Evolutionary conservation across 1,284 basidiomycete species (phyloP).

Genomic region (Anthracocystis setariae): DNA sequence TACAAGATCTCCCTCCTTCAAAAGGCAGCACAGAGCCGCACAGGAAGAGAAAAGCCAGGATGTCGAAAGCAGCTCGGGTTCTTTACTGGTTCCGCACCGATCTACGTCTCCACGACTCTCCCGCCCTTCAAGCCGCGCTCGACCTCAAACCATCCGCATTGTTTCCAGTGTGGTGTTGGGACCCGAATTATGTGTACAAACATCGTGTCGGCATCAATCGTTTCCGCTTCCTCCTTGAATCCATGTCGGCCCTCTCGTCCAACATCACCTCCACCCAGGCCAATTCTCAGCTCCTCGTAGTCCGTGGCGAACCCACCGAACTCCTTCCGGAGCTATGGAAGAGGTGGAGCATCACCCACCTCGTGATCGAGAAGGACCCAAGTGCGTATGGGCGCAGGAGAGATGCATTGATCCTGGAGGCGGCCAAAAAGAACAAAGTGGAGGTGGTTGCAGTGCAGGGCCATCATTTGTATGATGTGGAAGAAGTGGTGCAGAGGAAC

Average conservation of each 20-base stretch:
- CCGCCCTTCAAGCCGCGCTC: constrained; percentile 70
- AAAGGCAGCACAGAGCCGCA: background rate
- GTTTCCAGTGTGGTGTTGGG: constrained; percentile 70
- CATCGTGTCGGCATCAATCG: constrained; percentile 71
- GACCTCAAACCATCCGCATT: constrained; percentile 69
- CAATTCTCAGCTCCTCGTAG: constrained; percentile 70
- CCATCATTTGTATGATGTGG: constrained; percentile 52
- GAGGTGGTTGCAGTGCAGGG: constrained; percentile 52
- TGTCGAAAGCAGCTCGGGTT: constrained; percentile 61
- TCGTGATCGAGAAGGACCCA: constrained; percentile 68
- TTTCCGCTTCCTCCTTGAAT: constrained; percentile 70
- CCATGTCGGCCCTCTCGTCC: constrained; percentile 69
- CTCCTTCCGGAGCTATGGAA: constrained; percentile 70
- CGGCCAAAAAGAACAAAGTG: constrained; percentile 47
- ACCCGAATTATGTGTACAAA: constrained; percentile 69
- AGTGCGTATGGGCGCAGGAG: constrained; percentile 47
- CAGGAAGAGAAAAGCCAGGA: constrained; percentile 3
- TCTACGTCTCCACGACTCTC: constrained; percentile 71
- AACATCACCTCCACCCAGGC: constrained; percentile 69
- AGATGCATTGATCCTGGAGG: constrained; percentile 35
- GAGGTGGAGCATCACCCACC: constrained; percentile 71
- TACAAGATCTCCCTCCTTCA: too few species aligned
- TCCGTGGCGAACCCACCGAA: constrained; percentile 70
- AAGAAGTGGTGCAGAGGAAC: constrained; percentile 51
- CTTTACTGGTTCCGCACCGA: constrained; percentile 72